phyloP scores from a whole-genome alignment of 805 yeast genomes.

The Yarrowia sp. region DNA sequence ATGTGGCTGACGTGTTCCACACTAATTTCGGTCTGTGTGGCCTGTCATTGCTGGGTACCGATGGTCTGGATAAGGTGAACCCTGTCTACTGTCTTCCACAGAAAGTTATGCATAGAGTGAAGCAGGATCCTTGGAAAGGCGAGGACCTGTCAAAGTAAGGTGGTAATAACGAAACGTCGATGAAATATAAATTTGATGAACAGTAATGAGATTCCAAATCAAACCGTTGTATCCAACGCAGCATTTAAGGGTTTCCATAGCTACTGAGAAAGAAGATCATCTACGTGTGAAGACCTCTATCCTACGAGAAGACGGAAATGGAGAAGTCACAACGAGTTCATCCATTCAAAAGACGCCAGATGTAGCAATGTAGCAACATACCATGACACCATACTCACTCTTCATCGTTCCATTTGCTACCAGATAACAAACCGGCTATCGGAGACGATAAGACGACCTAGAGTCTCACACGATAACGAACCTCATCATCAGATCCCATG shows the following conservation, averaged over 20 bases:
- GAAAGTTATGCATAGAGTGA: slow-evolving; percentile 49
- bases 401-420: background rate
- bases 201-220: too few species aligned
- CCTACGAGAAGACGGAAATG: too few species aligned
- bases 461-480: too few species aligned
- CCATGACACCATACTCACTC: too few species aligned
- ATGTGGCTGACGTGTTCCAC: slow-evolving; percentile 91
- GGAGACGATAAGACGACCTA: background rate
- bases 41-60: slow-evolving; percentile 72
- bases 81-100: slow-evolving; percentile 88
- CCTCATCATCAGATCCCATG: background rate
- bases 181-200: too few species aligned
- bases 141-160: slow-evolving; percentile 2
- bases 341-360: too few species aligned
- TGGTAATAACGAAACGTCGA: background rate
- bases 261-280: too few species aligned
- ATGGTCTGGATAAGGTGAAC: slow-evolving; percentile 67
- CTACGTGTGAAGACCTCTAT: too few species aligned
- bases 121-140: slow-evolving; percentile 30
- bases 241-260: too few species aligned
- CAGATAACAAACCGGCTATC: background rate
- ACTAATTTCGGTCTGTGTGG: slow-evolving; percentile 92
- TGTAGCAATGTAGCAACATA: too few species aligned
- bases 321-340: background rate
- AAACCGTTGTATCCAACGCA: too few species aligned